phyloP scores from a whole-genome alignment of 768 basidiomycete species.

The Termitomyces eurrhizus region DNA sequence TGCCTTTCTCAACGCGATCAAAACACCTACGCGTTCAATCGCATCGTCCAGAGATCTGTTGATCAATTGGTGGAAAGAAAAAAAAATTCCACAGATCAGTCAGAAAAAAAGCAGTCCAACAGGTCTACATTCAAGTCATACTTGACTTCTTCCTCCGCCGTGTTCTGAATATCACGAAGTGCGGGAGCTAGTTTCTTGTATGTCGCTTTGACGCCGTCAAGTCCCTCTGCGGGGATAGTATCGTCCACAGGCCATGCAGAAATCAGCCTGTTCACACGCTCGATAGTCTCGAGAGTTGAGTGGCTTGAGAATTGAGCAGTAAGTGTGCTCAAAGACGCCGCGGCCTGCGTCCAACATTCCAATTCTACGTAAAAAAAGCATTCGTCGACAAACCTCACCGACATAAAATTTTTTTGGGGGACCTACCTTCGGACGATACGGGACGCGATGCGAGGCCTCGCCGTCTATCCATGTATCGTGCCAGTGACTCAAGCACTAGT shows the following conservation, averaged over 20 bases:
- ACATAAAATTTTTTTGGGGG: constrained; percentile 11
- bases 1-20: constrained; percentile 72
- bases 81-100: neutral
- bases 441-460: constrained; percentile 58
- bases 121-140: constrained; percentile 28
- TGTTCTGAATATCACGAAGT: constrained; percentile 56
- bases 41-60: constrained; percentile 67
- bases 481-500: constrained; percentile 7
- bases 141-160: constrained; percentile 63
- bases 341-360: constrained; percentile 72
- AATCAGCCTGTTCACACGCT: constrained; percentile 70
- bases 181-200: constrained; percentile 61
- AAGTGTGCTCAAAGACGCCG: constrained; percentile 52
- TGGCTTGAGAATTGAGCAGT: constrained; percentile 50
- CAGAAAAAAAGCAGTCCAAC: neutral
- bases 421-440: constrained; percentile 72
- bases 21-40: constrained; percentile 62
- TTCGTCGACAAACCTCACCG: neutral
- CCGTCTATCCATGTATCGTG: constrained; percentile 57
- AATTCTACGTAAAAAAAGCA: constrained; percentile 51
- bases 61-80: constrained; percentile 3
- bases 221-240: constrained; percentile 59
- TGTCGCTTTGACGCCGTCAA: constrained; percentile 57
- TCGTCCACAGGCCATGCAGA: constrained; percentile 72
- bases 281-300: constrained; percentile 53